A percentile compares a stretch with the other conserved stretches of the same genome.
Evolutionary conservation across 2,329 filamentous ascomycete species (phyloP).

Genomic region (Apiospora aurea): DNA sequence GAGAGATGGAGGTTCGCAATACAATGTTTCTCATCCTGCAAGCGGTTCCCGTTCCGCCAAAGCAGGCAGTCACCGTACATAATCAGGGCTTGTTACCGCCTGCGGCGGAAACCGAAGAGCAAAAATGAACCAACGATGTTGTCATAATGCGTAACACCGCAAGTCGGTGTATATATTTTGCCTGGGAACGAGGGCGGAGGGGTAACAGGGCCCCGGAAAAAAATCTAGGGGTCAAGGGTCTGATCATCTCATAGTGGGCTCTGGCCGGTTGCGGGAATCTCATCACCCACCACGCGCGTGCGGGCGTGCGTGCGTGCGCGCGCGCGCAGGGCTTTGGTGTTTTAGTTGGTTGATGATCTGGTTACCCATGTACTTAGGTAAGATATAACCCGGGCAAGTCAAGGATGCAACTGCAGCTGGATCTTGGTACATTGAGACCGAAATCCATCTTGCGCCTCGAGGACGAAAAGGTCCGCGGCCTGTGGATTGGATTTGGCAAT

Average conservation of each 20-base stretch:
- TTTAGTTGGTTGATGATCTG: neutral
- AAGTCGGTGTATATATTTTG: slow-evolving; percentile 7
- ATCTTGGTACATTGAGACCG: no score
- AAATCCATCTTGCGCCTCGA: neutral
- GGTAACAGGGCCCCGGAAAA: slow-evolving; percentile 2
- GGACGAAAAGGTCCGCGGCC: slow-evolving; percentile 13
- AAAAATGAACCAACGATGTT: neutral
- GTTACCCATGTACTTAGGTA: neutral
- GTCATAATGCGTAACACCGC: neutral
- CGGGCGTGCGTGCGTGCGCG: neutral
- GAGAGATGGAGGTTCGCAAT: no score
- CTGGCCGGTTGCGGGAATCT: neutral
- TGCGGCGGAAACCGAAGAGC: neutral
- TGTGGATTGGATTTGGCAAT: slow-evolving; percentile 10
- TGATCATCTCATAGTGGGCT: neutral
- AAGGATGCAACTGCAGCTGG: no score
- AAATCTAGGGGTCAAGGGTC: neutral
- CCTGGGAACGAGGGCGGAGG: neutral
- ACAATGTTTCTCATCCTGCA: no score
- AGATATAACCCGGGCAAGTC: no score
- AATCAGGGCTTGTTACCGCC: neutral
- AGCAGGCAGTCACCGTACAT: no score
- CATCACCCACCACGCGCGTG: neutral
- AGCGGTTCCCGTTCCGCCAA: no score
- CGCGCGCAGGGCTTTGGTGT: neutral